Evolutionary conservation across 1,284 basidiomycete species (phyloP), one percentile per base, ranked within the genome.

Genomic region (Baeospora myosura): DNA sequence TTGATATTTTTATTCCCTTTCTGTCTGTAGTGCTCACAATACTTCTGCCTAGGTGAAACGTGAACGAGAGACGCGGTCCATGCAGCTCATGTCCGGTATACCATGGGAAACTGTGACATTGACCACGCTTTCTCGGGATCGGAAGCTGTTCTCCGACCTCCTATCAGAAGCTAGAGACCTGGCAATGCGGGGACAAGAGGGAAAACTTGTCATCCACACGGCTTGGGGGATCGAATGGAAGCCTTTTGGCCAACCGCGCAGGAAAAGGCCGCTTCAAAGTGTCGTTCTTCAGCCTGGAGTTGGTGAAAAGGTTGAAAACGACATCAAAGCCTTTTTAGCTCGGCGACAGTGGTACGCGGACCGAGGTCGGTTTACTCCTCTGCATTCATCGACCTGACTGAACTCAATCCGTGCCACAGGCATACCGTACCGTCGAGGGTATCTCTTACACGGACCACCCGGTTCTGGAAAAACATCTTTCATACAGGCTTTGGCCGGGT

Each of bases 381-480:
- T 16, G 37, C 26, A 36, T 40, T 41, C 30, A 40, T 20, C 23
- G 24, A 21, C 22, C 43, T 24, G 33, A 12, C 14, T 21, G 38
- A 14, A 35, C 28, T 38, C 37, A 45, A 46, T 23, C 45, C 31
- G 49, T 25, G n/a, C 42, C 49, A n/a, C n/a, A 93, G 94, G 95
- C 20, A 98, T 99, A 45, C 96, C 96, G 0, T 99, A 98, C 59
- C 81, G 96, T 20, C 76, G 96, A 52, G 96, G 96, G 26, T 98
- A 98, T 62, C 76, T 99, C 12, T 68, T 98, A 8, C 81, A 98
- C 57, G 96, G 96, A 5, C 94, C 96, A 14, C 96, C 96, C 1
- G 96, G 96, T 16, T 96, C 92, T 0, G 96, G 96, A 42, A 99
- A 99, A 64, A 95, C 94, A 1, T 98, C 93, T 0, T 98, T 94